These are phyloP conservation scores for Phytophthora megakarya DNA, from an alignment of 352 stramenopile genomes.

Conservation along the genomic window DNA sequence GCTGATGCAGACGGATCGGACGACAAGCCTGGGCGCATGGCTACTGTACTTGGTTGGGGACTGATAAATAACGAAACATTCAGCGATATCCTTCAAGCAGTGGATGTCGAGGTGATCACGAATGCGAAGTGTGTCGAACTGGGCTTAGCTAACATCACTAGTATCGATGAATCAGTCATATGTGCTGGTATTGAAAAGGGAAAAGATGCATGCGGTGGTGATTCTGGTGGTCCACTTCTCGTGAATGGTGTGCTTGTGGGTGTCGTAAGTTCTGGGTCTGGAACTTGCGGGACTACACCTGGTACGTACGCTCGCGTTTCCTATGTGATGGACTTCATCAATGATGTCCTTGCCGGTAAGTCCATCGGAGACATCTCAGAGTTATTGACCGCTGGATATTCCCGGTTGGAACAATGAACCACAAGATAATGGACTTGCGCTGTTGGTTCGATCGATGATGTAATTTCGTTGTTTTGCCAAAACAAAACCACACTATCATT, in stretches of 20 bases:
- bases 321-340: slow-evolving; percentile 55
- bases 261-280: slow-evolving; percentile 63
- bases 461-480: too few species aligned
- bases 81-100: slow-evolving; percentile 38
- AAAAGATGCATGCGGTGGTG: slow-evolving; percentile 64
- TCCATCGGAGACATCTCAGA: not conserved
- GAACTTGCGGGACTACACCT: slow-evolving; percentile 46
- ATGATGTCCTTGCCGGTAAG: slow-evolving; percentile 31
- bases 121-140: slow-evolving; percentile 46
- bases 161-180: slow-evolving; percentile 9
- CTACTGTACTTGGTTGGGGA: slow-evolving; percentile 50
- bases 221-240: slow-evolving; percentile 65
- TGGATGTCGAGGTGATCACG: slow-evolving; percentile 49
- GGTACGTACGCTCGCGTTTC: slow-evolving; percentile 67
- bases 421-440: too few species aligned
- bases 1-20: slow-evolving; percentile 37
- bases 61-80: slow-evolving; percentile 30
- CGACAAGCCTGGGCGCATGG: slow-evolving; percentile 44
- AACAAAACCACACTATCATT: too few species aligned
- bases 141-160: not conserved
- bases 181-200: slow-evolving; percentile 53
- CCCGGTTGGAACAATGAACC: too few species aligned
- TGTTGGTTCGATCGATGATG: too few species aligned
- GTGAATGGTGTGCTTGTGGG: slow-evolving; percentile 42
- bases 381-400: not conserved